These are phyloP conservation scores for Lanmaoa rubissima DNA, from an alignment of 768 basidiomycete species.

Conservation along the genomic window DNA sequence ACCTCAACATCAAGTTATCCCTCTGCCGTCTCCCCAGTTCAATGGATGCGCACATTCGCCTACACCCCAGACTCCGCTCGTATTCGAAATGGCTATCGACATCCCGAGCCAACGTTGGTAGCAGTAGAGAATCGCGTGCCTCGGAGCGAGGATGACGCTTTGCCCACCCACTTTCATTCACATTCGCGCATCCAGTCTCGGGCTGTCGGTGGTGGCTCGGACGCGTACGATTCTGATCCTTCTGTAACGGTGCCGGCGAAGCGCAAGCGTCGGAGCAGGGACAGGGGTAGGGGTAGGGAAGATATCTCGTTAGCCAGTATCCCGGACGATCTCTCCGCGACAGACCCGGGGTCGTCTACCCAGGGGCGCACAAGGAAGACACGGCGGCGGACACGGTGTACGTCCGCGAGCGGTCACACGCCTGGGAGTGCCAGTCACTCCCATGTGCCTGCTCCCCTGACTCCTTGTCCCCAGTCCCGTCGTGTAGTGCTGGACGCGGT, in stretches of 20 bases:
- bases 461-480: neutral
- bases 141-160: neutral
- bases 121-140: neutral
- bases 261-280: neutral
- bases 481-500: constrained; percentile 19
- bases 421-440: neutral
- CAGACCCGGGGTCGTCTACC: neutral
- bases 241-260: neutral
- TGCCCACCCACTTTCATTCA: constrained; percentile 6
- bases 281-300: too few species aligned
- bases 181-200: neutral
- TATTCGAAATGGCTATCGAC: neutral
- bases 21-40: neutral
- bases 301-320: neutral
- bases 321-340: neutral
- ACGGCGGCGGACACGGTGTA: too few species aligned
- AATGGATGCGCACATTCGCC: constrained; percentile 14
- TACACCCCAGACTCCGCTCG: constrained; percentile 13
- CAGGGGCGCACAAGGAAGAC: neutral
- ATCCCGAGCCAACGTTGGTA: neutral
- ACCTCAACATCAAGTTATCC: neutral
- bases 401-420: too few species aligned
- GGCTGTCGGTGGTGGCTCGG: neutral
- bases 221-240: neutral
- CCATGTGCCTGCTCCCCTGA: neutral